Evolutionary conservation across 352 stramenopile genomes (phyloP), one percentile per base, ranked within the genome.

Genomic region (Thraustochytrium sp.): DNA sequence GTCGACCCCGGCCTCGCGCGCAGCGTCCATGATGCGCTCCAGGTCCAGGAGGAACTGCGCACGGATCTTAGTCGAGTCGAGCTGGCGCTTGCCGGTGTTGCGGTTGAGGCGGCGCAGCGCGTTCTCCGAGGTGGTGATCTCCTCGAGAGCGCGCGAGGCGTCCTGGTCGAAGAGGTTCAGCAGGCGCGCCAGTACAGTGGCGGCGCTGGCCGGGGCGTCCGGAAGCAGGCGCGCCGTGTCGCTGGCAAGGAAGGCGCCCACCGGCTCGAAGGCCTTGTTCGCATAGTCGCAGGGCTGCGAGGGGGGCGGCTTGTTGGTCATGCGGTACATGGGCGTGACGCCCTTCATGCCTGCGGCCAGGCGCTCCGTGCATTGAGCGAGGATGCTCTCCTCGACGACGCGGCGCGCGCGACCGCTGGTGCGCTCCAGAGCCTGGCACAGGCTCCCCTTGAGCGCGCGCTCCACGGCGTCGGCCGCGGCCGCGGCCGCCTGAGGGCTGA

Each of bases 41-140:
- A 80, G 51, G 38, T 80, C 68, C 5, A 80, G 46, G 4, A 64
- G 26, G 44, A 85, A 84, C 84, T 88, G 85, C 82, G 87, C 65
- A 49, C 84, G 76, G 42, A 88, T 88, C 78, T 88, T 88, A 31
- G 87, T 73, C 18, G 72, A 78, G 49, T 88, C 85, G 36, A 85
- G 85, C 21, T 84, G 84, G n/a, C 83, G 46, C 34, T 80, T 80
- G 68, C 48, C 34, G n/a, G 42, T 80, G 51, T 80, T 80, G 3
- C 54, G 56, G 36, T 74, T 68, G n/a, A 56, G 62, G 3, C 74
- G 46, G 31, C 82, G 38, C 31, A 85, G 48, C 29, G 59, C 74
- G 49, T 75, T 85, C 3, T 74, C 76, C 34, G 73, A 83, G 23
- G 73, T 54, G 31, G 86, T 75, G 55, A 85, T 74, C 49, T 87